Conservation (phyloP, 2,329 filamentous ascomycete species). For the Pyricularia grisea region DNA sequence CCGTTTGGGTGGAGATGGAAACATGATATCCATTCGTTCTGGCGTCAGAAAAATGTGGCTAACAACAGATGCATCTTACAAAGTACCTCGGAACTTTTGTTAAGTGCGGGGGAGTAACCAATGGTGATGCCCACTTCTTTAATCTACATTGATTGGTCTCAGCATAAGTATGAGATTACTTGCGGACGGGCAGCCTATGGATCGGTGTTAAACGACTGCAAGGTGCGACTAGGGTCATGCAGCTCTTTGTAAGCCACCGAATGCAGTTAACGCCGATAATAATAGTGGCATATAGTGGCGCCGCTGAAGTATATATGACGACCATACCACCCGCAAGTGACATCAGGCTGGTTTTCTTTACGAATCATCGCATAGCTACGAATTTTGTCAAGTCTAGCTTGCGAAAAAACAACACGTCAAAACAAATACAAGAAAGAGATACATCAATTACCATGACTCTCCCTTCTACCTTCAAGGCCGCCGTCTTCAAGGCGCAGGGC, state of each 20-base stretch:
- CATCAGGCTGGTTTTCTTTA: too few species aligned
- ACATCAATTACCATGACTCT: conserved; percentile 20
- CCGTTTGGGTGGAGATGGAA: background rate
- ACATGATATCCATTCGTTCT: background rate
- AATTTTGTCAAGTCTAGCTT: too few species aligned
- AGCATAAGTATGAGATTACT: background rate
- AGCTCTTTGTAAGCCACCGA: background rate
- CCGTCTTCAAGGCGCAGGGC: conserved; percentile 35
- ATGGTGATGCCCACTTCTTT: background rate
- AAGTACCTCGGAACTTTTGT: background rate
- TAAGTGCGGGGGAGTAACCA: background rate
- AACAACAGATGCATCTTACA: background rate
- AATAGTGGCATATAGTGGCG: background rate
- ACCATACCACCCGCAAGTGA: background rate
- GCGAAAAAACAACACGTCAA: background rate
- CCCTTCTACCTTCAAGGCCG: conserved; percentile 59
- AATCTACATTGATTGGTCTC: background rate
- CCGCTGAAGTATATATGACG: background rate
- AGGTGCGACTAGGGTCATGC: background rate
- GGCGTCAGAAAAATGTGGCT: too few species aligned
- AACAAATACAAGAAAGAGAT: background rate
- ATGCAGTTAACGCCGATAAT: background rate
- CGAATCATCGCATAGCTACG: too few species aligned
- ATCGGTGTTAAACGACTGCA: background rate
- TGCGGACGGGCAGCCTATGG: background rate